Percentiles rank a stretch among this genome's conserved stretches.
phyloP scores from a whole-genome alignment of 2,329 filamentous ascomycete genomes.

The Xylaria sp. region DNA sequence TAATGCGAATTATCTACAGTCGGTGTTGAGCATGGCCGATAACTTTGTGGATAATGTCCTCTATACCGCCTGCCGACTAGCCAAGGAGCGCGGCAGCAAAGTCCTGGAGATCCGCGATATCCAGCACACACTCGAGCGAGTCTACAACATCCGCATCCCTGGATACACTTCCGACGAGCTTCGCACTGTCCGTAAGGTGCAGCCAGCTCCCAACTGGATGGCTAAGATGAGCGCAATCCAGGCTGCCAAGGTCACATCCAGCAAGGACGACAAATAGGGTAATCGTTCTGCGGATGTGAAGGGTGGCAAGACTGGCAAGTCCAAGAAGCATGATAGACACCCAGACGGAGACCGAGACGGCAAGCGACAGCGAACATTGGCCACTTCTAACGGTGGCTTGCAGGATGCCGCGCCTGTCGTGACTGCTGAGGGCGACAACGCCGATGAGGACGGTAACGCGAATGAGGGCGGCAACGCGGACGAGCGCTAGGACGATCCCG shows the following conservation, averaged over 20 bases:
- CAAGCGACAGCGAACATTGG: too few relatives aligned
- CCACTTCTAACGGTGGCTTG: too few relatives aligned
- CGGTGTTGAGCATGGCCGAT: slow-evolving; percentile 82
- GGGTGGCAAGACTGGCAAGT: neutral
- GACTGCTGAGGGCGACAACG: too few relatives aligned
- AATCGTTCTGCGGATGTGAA: slow-evolving; percentile 12
- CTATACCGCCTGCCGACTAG: slow-evolving; percentile 78
- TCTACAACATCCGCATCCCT: slow-evolving; percentile 87
- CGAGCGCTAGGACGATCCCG: too few relatives aligned
- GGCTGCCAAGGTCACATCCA: slow-evolving; percentile 76
- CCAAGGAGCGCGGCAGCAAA: slow-evolving; percentile 86
- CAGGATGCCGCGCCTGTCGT: too few relatives aligned
- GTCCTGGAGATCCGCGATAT: slow-evolving; percentile 85
- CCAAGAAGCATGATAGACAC: neutral
- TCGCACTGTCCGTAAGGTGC: slow-evolving; percentile 87
- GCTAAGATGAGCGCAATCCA: slow-evolving; percentile 96
- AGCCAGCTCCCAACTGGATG: slow-evolving; percentile 83
- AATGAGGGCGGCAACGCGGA: too few relatives aligned
- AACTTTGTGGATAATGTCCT: slow-evolving; percentile 93
- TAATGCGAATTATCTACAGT: slow-evolving; percentile 44
- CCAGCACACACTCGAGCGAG: slow-evolving; percentile 75
- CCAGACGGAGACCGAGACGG: neutral
- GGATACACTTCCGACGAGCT: slow-evolving; percentile 94
- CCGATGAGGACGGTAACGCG: too few relatives aligned
- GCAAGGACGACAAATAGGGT: slow-evolving; percentile 48